Conservation (phyloP, 1,284 basidiomycete species). For the Butyriboletus regius region DNA sequence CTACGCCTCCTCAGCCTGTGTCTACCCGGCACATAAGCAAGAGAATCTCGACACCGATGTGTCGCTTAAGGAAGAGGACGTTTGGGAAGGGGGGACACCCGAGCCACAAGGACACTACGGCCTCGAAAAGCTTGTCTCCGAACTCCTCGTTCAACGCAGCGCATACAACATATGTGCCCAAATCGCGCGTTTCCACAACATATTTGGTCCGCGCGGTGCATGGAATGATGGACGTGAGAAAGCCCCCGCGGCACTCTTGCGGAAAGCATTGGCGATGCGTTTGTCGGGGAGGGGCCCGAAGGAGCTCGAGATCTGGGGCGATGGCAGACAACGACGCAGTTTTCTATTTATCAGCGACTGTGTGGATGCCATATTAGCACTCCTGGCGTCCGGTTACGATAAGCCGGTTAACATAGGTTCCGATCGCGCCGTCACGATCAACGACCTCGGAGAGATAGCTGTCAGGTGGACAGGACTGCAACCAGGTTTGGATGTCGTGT, state of each 20-base stretch:
- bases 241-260: conserved; percentile 50
- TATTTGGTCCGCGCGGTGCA: conserved; percentile 49
- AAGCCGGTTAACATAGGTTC: conserved; percentile 50
- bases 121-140: conserved; percentile 50
- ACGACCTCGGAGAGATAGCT: conserved; percentile 41
- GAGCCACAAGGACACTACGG: conserved; percentile 53
- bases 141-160: conserved; percentile 39
- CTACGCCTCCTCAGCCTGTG: conserved; percentile 55
- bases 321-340: conserved; percentile 46
- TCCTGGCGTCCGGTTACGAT: conserved; percentile 36
- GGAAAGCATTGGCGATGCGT: conserved; percentile 42
- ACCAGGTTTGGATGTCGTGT: conserved; percentile 21
- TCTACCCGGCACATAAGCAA: conserved; percentile 48
- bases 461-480: conserved; percentile 32
- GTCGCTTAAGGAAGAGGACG: conserved; percentile 43
- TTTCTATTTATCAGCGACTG: conserved; percentile 53
- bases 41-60: conserved; percentile 30
- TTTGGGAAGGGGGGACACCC: conserved; percentile 35
- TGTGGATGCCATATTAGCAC: conserved; percentile 42
- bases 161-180: conserved; percentile 35
- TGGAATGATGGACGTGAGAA: conserved; percentile 54
- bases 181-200: conserved; percentile 54
- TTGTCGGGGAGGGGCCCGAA: conserved; percentile 2
- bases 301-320: conserved; percentile 52
- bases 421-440: conserved; percentile 39